phyloP scores from a whole-genome alignment of 306 rosid species.

The Castanea crenata region DNA sequence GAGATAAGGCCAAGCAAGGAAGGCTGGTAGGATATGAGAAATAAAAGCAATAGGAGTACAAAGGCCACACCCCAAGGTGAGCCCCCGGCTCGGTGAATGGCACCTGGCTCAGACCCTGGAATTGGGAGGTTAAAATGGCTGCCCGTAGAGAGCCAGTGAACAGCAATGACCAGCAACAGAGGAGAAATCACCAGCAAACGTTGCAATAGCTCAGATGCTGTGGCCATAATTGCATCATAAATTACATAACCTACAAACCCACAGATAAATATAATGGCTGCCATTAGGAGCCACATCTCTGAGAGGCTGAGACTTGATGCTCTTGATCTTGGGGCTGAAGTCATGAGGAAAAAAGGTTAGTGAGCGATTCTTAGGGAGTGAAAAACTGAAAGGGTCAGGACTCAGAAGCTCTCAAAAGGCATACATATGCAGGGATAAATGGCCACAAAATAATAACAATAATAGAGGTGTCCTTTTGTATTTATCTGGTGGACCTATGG shows the following conservation, averaged over 20 bases:
- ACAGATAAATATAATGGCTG: conserved; percentile 29
- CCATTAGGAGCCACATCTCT: conserved; percentile 49
- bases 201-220: conserved; percentile 65
- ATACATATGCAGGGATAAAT: not conserved
- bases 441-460: not conserved
- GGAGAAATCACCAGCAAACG: conserved; percentile 69
- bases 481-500: conserved; percentile 11
- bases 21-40: conserved; percentile 71
- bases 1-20: conserved; percentile 45
- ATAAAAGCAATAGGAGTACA: conserved; percentile 43
- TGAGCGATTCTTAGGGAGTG: conserved; percentile 3
- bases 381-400: not conserved
- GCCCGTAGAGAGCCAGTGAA: conserved; percentile 73
- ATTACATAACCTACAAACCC: conserved; percentile 49
- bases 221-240: conserved; percentile 62
- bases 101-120: conserved; percentile 71
- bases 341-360: conserved; percentile 24
- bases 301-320: conserved; percentile 41
- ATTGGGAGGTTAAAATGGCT: conserved; percentile 52
- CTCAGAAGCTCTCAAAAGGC: not conserved
- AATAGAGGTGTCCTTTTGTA: conserved; percentile 13
- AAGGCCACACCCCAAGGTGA: conserved; percentile 83
- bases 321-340: conserved; percentile 37
- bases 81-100: conserved; percentile 69
- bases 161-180: conserved; percentile 51